phyloP scores from a whole-genome alignment of 768 basidiomycete genomes.

The Pleurotus pulmonarius region DNA sequence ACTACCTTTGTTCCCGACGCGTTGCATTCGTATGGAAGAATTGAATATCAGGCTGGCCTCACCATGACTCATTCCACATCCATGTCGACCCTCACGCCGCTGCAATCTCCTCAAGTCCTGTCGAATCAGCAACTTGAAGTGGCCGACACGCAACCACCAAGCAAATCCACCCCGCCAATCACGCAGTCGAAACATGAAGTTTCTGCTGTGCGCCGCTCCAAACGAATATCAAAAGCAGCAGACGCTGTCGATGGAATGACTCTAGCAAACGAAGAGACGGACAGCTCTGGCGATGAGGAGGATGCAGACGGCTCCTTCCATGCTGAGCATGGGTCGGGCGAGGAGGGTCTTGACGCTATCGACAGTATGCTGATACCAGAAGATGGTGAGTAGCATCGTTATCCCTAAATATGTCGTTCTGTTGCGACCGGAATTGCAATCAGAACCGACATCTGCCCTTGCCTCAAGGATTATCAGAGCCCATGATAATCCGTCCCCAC shows the following conservation, averaged over 20 bases:
- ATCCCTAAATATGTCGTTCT: neutral
- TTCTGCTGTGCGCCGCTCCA: slow-evolving; percentile 44
- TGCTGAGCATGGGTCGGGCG: slow-evolving; percentile 26
- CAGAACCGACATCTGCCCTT: slow-evolving; percentile 67
- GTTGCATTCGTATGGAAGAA: neutral
- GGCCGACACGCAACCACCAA: neutral
- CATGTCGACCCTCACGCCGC: too few relatives aligned
- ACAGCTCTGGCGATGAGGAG: slow-evolving; percentile 20
- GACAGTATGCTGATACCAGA: slow-evolving; percentile 34
- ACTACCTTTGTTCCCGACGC: neutral
- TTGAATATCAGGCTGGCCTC: neutral
- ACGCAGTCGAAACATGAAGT: neutral
- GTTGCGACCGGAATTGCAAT: slow-evolving; percentile 5
- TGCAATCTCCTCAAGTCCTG: too few relatives aligned
- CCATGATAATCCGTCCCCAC: slow-evolving; percentile 74
- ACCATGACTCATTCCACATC: neutral
- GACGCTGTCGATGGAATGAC: slow-evolving; percentile 7
- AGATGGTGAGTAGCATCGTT: slow-evolving; percentile 38
- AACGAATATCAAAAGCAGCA: slow-evolving; percentile 35
- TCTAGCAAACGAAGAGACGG: slow-evolving; percentile 16
- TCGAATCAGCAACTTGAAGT: neutral
- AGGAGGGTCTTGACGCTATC: slow-evolving; percentile 16
- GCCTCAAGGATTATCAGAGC: slow-evolving; percentile 66
- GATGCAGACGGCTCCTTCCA: slow-evolving; percentile 18
- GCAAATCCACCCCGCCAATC: neutral